Evolutionary conservation across 164 flowering plant genomes (phyloP), one percentile per base, ranked within the genome.

Genomic region (grape (Vitis vinifera)): DNA sequence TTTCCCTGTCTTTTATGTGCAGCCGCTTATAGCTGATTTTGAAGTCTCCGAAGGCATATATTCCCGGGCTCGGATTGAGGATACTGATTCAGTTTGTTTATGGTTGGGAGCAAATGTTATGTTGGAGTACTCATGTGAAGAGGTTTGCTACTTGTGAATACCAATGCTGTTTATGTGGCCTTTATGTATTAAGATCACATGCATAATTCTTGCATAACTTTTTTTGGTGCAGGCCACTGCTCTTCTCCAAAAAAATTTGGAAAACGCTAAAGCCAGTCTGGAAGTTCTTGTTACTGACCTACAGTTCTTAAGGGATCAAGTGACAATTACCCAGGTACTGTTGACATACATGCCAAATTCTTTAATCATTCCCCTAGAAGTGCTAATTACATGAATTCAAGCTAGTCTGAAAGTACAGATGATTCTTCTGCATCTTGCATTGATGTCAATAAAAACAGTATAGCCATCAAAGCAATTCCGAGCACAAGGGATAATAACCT

Each of bases 21-120:
- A 93, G 99, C 83, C 84, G 9, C 83, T 93, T 55, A 14, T 91
- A 60, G 79, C 92, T 70, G 97, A 93, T 83, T 91, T 90, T 88
- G 99, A 93, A 85, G 91, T 95, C 51, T 91, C 96, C 11, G 98
- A 95, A 84, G 99, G 99, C 73, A 95, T 95, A 72, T 93, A 89
- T 79, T 91, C 98, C 47, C 87, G 87, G 47, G 98, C 99, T 61
- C 72, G 85, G 30, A 83, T 95, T 52, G 90, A 91, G 68, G 89
- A 88, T 65, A 50, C 85, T 11, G 89, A 90, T 60, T 91, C 91
- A 13, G 91, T 92, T 15, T 95, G 98, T 75, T 81, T 95, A 59
- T 95, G 98, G 98, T 81, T 95, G 59, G 99, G 99, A 68, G 99
- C 99, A 71, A 95, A 95, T 77, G 99, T 95, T 71, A 95, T 95